Conservation (phyloP, 306 rosid species). For the Senna siamea region DNA sequence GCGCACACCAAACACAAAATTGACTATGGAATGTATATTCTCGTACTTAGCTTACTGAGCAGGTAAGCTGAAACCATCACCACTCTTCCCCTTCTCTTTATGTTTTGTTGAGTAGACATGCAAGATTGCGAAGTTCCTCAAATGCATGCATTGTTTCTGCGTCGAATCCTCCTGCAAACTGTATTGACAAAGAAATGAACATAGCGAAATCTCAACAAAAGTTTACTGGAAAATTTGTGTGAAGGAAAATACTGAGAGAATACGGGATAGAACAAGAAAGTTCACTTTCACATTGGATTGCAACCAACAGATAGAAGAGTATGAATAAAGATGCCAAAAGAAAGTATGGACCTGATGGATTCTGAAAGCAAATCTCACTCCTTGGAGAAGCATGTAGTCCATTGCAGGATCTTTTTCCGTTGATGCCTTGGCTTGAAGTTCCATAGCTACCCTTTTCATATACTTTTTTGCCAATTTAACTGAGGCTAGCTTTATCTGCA, state of each 20-base stretch:
- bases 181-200: conserved; percentile 41
- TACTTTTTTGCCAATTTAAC: conserved; percentile 91
- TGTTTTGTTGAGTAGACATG: conserved; percentile 82
- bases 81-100: conserved; percentile 32
- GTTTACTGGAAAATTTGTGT: too few relatives aligned
- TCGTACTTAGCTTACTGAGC: conserved; percentile 48
- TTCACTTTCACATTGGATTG: neutral
- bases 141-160: conserved; percentile 98
- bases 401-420: conserved; percentile 92
- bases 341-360: conserved; percentile 77
- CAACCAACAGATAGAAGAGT: too few relatives aligned
- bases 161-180: conserved; percentile 99
- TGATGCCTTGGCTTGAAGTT: conserved; percentile 85
- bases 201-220: neutral
- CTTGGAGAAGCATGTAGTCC: conserved; percentile 99
- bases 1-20: conserved; percentile 28
- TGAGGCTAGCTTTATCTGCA: conserved; percentile 86
- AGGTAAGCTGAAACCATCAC: conserved; percentile 44
- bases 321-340: conserved; percentile 15
- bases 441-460: conserved; percentile 95
- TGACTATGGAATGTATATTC: conserved; percentile 14
- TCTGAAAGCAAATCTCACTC: conserved; percentile 99
- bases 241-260: too few relatives aligned
- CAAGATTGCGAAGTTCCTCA: conserved; percentile 92
- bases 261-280: conserved; percentile 1